These are phyloP conservation scores for Teratosphaeriaceae sp. DNA, from an alignment of 2,329 filamentous ascomycete species.

Conservation along the genomic window DNA sequence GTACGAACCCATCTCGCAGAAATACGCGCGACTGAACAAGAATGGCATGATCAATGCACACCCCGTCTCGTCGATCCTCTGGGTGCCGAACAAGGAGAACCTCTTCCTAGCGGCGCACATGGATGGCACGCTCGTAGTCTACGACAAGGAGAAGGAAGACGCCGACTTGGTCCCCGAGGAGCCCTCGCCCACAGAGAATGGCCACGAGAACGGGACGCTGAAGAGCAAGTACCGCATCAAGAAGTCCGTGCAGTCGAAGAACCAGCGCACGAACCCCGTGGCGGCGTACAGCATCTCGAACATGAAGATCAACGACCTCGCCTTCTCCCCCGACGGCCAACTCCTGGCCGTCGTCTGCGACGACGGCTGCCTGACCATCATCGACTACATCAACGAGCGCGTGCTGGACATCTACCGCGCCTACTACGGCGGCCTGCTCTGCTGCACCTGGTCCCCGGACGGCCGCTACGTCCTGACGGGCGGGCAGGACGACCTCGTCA, in stretches of 20 bases:
- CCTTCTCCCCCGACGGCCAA: conserved; percentile 82
- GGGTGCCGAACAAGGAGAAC: conserved; percentile 91
- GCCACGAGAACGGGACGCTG: conserved; percentile 19
- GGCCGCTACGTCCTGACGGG: conserved; percentile 93
- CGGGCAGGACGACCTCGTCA: conserved; percentile 91
- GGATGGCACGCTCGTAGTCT: conserved; percentile 85
- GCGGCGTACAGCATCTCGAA: conserved; percentile 90
- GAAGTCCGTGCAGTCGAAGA: conserved; percentile 90
- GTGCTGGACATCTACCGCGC: conserved; percentile 81
- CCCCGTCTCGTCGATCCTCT: conserved; percentile 78
- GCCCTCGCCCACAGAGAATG: conserved; percentile 21
- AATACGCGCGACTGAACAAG: conserved; percentile 93
- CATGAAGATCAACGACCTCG: conserved; percentile 81
- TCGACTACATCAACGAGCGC: conserved; percentile 86
- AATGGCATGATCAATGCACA: conserved; percentile 87
- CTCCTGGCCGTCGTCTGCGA: conserved; percentile 88
- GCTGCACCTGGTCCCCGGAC: conserved; percentile 96
- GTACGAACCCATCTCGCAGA: conserved; percentile 96
- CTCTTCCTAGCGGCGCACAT: conserved; percentile 87
- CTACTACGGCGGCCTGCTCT: conserved; percentile 89
- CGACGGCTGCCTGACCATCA: conserved; percentile 80
- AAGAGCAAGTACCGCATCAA: conserved; percentile 57
- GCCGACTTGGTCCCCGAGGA: conserved; percentile 65
- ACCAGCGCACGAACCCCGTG: conserved; percentile 89
- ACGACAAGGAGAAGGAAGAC: conserved; percentile 96